Conservation (phyloP, 73 alveolate genomes). For the Stentor coeruleus region DNA sequence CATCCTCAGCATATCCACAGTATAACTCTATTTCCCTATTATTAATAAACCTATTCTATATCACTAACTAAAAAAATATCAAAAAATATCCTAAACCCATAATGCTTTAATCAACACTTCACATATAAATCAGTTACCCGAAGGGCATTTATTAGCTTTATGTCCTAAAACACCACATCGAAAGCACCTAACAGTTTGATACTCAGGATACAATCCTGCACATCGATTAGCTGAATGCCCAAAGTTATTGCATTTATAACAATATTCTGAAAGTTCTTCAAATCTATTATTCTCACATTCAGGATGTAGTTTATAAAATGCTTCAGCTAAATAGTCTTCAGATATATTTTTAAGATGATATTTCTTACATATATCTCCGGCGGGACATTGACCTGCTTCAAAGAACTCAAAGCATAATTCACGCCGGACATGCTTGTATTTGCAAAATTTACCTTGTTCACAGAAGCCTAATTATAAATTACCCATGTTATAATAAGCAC, state of each 20-base stretch:
- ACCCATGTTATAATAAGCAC: constrained; percentile 13
- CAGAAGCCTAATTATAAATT: not conserved
- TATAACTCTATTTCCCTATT: too few species aligned
- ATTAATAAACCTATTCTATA: too few species aligned
- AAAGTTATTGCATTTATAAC: not conserved
- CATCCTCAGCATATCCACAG: too few species aligned
- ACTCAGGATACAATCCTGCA: not conserved
- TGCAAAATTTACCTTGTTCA: constrained; percentile 24
- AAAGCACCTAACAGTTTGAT: constrained; percentile 5
- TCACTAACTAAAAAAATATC: too few species aligned
- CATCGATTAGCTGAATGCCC: constrained; percentile 1
- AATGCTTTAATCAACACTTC: too few species aligned
- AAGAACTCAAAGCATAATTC: not conserved
- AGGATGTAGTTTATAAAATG: constrained; percentile 12
- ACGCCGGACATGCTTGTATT: not conserved
- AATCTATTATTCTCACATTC: not conserved
- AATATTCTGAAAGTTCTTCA: not conserved
- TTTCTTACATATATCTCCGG: not conserved
- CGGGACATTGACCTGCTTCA: not conserved
- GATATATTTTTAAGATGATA: not conserved
- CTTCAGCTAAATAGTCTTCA: constrained; percentile 8
- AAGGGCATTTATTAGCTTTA: constrained; percentile 7
- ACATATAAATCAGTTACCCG: too few species aligned
- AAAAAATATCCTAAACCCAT: too few species aligned
- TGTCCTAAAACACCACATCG: constrained; percentile 1